Base-by-base conservation (phyloP, 2,329 filamentous ascomycete genomes). In the Colletotrichum theobromicola region DNA sequence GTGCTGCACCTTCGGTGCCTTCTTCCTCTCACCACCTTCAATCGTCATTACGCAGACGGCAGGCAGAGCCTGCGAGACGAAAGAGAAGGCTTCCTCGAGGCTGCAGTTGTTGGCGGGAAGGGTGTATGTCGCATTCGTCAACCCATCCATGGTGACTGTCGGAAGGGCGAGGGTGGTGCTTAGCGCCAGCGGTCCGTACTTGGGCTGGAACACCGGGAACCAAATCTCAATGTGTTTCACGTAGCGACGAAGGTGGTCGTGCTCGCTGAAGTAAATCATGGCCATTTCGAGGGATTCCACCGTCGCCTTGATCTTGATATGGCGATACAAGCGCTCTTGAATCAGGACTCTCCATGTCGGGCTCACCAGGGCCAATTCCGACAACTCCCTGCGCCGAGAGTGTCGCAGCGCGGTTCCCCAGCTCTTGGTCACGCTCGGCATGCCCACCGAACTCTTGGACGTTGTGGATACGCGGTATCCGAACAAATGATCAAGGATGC, bases 11-110 rank as follows among this genome's bases (percentile, higher is more conserved):
- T 92, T 91, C 7, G 93, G 93, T 4, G 93, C 92, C 81, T 94
- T 94, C 80, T 93, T 94, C 76, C 93, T 90, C 81, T 95, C 93
- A 5, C 94, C 93, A n/a, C 93, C 94, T 82, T 95, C 93, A 18
- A 95, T 85, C 0, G 93, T 95, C 79, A 95, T 84, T 46, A 94
- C 90, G 75, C 88, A 89, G 2, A 90, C 90, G 67, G 90, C 87
- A 0, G 91, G 89, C 53, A 94, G 91, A 13, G 88, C 87, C 32
- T 84, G 85, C 63, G 87, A 84, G 21, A 94, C 87, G 74, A 94
- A 93, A 65, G 85, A 84, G 76, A 95, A 94, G 2, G 93, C 91
- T 76, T 94, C 92, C 67, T 94, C 90, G 58, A 95, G 83, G 1
- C 92, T 92, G 77, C 92, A 93, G 80, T 94, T 95, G 78, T 93